These are phyloP conservation scores for Thermochaetoides thermophila DNA, from an alignment of 495 filamentous ascomycete genomes.

Conservation along the genomic window DNA sequence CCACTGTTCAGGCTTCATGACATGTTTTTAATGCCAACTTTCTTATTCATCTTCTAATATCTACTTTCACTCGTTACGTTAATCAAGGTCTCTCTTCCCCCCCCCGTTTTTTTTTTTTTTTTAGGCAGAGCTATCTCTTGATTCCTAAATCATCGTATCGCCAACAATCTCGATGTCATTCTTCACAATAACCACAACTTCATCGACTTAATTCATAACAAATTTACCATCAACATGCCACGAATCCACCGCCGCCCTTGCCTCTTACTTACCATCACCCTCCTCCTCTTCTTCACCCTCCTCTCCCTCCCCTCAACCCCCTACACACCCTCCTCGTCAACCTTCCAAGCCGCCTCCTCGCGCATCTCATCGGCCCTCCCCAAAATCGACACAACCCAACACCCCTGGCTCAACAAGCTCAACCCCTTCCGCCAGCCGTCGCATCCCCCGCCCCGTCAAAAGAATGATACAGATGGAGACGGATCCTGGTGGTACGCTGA, in stretches of 20 bases:
- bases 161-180: too few relatives aligned
- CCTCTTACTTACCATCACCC: constrained; percentile 29
- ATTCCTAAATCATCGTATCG: too few relatives aligned
- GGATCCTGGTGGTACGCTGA: constrained; percentile 77
- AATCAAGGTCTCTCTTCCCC: too few relatives aligned
- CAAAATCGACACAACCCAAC: constrained; percentile 29
- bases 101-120: too few relatives aligned
- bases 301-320: constrained; percentile 31
- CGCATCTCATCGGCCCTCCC: constrained; percentile 26
- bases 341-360: constrained; percentile 27
- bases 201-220: too few relatives aligned
- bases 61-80: too few relatives aligned
- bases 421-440: constrained; percentile 51
- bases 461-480: constrained; percentile 63
- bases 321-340: constrained; percentile 34
- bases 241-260: constrained; percentile 28
- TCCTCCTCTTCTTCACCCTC: constrained; percentile 28
- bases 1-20: too few relatives aligned
- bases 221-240: too few relatives aligned
- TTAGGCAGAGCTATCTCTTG: too few relatives aligned
- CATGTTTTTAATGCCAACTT: too few relatives aligned
- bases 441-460: constrained; percentile 60
- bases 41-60: too few relatives aligned
- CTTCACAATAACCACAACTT: too few relatives aligned
- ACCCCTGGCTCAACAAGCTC: constrained; percentile 27